These are phyloP conservation scores for Aspergillus wentii DNA, from an alignment of 495 filamentous ascomycete species.

Conservation along the genomic window DNA sequence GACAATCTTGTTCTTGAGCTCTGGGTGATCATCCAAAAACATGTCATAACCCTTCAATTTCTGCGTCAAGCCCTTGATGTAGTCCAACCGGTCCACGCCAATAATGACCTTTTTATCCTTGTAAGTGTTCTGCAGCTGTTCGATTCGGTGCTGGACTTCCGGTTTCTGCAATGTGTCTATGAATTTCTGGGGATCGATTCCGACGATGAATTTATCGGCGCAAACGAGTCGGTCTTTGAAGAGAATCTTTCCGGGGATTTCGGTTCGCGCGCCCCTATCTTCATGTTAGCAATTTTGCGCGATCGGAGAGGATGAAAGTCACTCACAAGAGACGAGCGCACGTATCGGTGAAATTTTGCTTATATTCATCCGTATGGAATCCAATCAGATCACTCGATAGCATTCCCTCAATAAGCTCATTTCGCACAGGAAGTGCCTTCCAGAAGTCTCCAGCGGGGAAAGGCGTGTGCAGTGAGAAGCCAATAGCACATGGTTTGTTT, in stretches of 20 bases:
- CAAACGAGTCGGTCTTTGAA: constrained; percentile 69
- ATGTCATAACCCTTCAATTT: constrained; percentile 89
- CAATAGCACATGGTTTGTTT: constrained; percentile 75
- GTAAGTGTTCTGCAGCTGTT: constrained; percentile 71
- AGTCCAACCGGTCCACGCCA: constrained; percentile 88
- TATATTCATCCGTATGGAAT: constrained; percentile 95
- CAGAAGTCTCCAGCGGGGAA: constrained; percentile 93
- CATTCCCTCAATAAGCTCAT: constrained; percentile 73
- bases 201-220: constrained; percentile 84
- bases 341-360: constrained; percentile 79
- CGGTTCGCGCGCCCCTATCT: constrained; percentile 14
- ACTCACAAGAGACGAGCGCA: constrained; percentile 77
- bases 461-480: constrained; percentile 92
- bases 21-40: constrained; percentile 87
- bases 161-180: constrained; percentile 65
- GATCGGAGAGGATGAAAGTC: constrained; percentile 35
- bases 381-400: constrained; percentile 84
- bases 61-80: constrained; percentile 94
- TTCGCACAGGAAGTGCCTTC: constrained; percentile 80
- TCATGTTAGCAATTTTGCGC: no score
- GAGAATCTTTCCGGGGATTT: constrained; percentile 63
- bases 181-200: constrained; percentile 91
- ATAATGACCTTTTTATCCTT: constrained; percentile 86
- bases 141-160: constrained; percentile 74
- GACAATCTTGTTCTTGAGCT: constrained; percentile 86